Evolutionary conservation across 805 yeast species (phyloP).

Genomic region (Yarrowia porcina): DNA sequence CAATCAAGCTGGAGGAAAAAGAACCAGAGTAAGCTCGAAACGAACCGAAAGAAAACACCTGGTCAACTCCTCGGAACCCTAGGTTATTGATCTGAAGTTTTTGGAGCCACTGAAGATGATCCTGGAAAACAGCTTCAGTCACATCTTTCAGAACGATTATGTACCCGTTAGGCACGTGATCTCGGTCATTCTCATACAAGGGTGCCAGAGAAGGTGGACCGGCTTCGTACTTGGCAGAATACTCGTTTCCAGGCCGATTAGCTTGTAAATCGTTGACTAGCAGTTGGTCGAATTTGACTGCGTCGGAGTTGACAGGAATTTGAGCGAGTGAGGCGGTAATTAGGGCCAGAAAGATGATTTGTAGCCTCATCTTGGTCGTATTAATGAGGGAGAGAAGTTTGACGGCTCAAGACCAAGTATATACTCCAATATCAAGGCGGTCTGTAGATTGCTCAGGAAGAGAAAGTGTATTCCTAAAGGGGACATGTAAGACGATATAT

Average conservation of each 20-base stretch:
- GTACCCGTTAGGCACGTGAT: background rate
- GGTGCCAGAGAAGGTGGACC: background rate
- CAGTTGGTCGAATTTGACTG: background rate
- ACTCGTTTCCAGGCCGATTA: background rate
- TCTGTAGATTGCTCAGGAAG: background rate
- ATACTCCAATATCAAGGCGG: no score
- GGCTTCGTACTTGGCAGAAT: background rate
- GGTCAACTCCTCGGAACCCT: background rate
- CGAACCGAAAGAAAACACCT: background rate
- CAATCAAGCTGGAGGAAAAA: slow-evolving; percentile 70
- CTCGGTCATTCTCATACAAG: background rate
- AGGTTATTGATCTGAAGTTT: background rate
- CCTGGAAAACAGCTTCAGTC: background rate
- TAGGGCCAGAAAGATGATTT: no score
- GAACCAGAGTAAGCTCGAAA: slow-evolving; percentile 82
- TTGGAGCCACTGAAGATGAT: background rate
- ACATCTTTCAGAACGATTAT: background rate
- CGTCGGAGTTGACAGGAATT: background rate
- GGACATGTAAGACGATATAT: no score
- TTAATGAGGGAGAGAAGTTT: no score
- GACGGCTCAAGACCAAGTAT: no score
- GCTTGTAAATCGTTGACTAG: background rate
- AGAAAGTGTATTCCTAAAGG: background rate
- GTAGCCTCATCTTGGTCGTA: no score
- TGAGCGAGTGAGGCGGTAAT: background rate